Evolutionary conservation across 2,329 filamentous ascomycete species (phyloP).

Genomic region (Sphaerulina populicola): DNA sequence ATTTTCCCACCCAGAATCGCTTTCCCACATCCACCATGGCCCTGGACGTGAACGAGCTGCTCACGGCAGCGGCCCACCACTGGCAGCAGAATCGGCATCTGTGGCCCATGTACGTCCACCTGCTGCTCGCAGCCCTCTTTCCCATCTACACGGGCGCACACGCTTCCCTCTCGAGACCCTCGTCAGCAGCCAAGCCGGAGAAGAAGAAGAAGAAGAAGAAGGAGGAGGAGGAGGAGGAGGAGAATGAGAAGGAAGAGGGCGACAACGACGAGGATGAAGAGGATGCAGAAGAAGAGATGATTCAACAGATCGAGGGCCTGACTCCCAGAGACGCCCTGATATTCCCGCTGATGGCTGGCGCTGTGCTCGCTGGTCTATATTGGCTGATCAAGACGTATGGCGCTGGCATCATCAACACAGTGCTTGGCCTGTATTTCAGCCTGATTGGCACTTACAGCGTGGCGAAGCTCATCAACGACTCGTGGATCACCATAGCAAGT

Average conservation of each 20-base stretch:
- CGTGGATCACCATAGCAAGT: constrained; percentile 54
- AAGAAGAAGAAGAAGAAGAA: constrained; percentile 22
- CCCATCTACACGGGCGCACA: constrained; percentile 81
- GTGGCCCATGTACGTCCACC: constrained; percentile 52
- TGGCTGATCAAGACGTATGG: constrained; percentile 85
- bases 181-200: constrained; percentile 61
- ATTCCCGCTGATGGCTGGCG: constrained; percentile 70
- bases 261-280: constrained; percentile 34
- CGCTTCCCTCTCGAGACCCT: constrained; percentile 73
- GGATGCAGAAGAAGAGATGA: constrained; percentile 46
- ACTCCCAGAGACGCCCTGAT: constrained; percentile 72
- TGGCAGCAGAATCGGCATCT: constrained; percentile 32
- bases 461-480: constrained; percentile 64
- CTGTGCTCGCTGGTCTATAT: constrained; percentile 67
- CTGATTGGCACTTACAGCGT: constrained; percentile 70
- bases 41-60: constrained; percentile 1
- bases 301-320: constrained; percentile 58
- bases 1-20: not conserved
- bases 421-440: constrained; percentile 77
- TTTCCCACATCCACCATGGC: not conserved
- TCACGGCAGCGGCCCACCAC: constrained; percentile 11
- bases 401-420: constrained; percentile 69
- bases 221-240: constrained; percentile 30
- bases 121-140: constrained; percentile 62
- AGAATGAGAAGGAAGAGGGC: constrained; percentile 24